Evolutionary conservation across 148 eudicot genomes (phyloP).

Genomic region (Chenopodium quinoa): DNA sequence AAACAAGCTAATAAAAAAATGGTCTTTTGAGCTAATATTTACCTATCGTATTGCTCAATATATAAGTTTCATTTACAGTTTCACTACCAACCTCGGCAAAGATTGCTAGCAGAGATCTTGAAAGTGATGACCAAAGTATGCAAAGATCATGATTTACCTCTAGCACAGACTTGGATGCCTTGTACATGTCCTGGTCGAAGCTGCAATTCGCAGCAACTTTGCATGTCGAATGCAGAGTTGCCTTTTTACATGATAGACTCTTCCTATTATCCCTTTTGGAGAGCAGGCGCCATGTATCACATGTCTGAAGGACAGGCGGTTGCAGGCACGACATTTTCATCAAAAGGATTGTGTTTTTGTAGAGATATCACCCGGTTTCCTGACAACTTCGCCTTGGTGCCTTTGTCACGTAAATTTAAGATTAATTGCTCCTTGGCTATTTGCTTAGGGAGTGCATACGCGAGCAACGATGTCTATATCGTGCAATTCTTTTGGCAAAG

Average conservation of each 20-base stretch:
- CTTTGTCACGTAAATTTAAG: background rate
- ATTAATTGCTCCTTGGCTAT: background rate
- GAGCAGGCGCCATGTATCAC: background rate
- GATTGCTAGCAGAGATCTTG: background rate
- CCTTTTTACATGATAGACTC: background rate
- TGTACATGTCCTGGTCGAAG: background rate
- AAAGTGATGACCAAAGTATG: background rate
- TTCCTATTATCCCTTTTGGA: background rate
- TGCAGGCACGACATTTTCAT: background rate
- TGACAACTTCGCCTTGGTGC: background rate
- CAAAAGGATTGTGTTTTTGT: background rate
- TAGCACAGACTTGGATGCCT: slow-evolving; percentile 2
- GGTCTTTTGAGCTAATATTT: too few species aligned
- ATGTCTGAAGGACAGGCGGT: background rate
- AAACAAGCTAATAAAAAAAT: too few species aligned
- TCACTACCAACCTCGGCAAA: background rate
- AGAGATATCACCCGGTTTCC: slow-evolving; percentile 5
- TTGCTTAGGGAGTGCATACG: background rate
- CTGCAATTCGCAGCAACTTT: background rate
- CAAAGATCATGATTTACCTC: background rate
- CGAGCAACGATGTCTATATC: background rate
- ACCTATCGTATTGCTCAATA: background rate
- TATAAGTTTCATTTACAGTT: background rate
- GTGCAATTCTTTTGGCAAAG: slow-evolving; percentile 2
- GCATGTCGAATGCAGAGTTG: background rate